These are phyloP conservation scores for Arachnopeziza araneosa DNA, from an alignment of 2,329 filamentous ascomycete genomes.

Conservation along the genomic window DNA sequence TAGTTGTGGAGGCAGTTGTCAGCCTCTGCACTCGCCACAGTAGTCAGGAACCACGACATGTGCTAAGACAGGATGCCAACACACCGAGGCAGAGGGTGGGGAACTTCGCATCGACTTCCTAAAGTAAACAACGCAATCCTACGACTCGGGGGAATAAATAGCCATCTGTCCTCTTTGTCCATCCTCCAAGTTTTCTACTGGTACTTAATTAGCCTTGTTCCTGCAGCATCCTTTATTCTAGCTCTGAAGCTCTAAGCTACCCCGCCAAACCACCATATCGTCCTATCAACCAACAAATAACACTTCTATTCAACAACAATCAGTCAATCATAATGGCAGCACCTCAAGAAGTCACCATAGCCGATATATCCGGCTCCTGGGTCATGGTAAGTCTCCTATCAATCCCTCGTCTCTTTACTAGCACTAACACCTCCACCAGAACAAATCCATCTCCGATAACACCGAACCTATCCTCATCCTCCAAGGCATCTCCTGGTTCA, in stretches of 20 bases:
- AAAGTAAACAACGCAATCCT: background rate
- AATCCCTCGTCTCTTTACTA: background rate
- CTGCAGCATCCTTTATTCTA: background rate
- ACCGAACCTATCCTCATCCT: slow-evolving; percentile 52
- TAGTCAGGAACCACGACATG: background rate
- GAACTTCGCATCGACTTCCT: background rate
- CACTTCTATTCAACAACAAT: background rate
- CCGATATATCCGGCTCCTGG: slow-evolving; percentile 48
- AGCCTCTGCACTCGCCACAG: background rate
- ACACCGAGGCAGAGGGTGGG: background rate
- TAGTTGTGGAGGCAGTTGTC: background rate
- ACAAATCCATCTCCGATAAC: slow-evolving; percentile 54
- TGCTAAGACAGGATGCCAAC: background rate
- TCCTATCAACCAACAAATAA: background rate
- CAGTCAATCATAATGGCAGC: slow-evolving; percentile 42
- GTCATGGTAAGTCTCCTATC: slow-evolving; percentile 38
- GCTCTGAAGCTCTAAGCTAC: background rate
- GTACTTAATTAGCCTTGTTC: background rate
- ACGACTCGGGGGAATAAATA: background rate
- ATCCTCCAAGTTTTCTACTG: background rate
- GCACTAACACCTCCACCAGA: slow-evolving; percentile 35
- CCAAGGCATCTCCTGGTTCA: slow-evolving; percentile 53
- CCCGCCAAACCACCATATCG: background rate
- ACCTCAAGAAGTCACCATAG: slow-evolving; percentile 44
- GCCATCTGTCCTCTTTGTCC: background rate